Base-by-base conservation (phyloP, 306 rosid genomes). In the Betula pendula region DNA sequence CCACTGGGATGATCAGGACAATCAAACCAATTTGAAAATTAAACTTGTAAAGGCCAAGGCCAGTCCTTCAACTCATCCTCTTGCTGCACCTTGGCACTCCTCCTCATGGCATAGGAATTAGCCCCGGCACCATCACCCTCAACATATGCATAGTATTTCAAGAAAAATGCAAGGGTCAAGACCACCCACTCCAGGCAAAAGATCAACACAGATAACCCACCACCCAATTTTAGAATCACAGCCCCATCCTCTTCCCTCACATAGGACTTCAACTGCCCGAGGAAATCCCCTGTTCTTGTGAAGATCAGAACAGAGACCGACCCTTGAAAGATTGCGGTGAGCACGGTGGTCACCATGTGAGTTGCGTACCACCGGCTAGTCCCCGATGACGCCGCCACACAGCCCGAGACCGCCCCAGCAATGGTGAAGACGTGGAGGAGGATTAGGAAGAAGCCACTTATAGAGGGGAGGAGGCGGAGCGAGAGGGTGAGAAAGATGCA, bases 401-500 rank as follows among this genome's bases (percentile, higher is more conserved):
- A 91, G 5, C 98, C 98, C 0, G 96, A 82, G 7, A 94, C 82
- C 0, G 98, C 97, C 0, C 92, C 94, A 0, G 82, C 84, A 1
- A 94, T 94, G 66, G 97, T 94, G 73, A 92, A 58, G 53, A 85
- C 25, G 53, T 94, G 97, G 76, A 94, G 98, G 56, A 94, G 90
- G 91, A 91, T 92, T 4, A 94, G 19, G 85, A 92, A 85, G 89
- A 89, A 87, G 75, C 97, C 98, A 1, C 97, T 86, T 0, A 92
- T 73, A 0, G 98, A 94, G 1, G 98, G 98, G 27, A 94, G 3
- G 74, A 91, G 88, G 22, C 98, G 89, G 31, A 94, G 96, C 0
- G 97, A 94, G 58, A 94, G 94, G 12, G 97, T 90, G 78, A 94
- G 97, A 87, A 94, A 94, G 75, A 94, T 91, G 89, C 98, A 94